Evolutionary conservation across 495 filamentous ascomycete species (phyloP), one percentile per base, ranked within the genome.

Genomic region (Podospora bellae-mahoneyi): DNA sequence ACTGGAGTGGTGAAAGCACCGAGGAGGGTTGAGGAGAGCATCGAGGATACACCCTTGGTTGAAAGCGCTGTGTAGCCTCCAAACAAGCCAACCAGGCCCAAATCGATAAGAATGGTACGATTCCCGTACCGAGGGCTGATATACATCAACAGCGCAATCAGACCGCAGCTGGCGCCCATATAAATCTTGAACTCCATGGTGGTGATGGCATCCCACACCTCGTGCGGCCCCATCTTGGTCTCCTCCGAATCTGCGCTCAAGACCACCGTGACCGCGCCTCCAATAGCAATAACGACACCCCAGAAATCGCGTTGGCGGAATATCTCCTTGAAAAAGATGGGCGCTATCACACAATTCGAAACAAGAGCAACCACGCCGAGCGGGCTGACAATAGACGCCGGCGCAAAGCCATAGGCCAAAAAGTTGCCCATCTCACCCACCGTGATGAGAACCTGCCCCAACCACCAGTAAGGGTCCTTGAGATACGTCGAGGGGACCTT

Each of bases 341-440:
- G 95, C 7, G 95, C 95, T 77, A 99, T 96, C 60, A 98, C 85
- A 75, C 95, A 98, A 77, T 99, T 99, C 60, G 93, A 96, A 27
- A 99, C 88, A 67, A 99, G 80, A 3, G 95, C 95, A 0, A 98
- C 95, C 23, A 99, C 95, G 10, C 95, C 95, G 16, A 99, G 82
- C 1, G 95, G 95, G 18, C 92, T 95, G n/a, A 99, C 95, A 68
- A 99, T 97, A 15, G 94, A 97, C 3, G 95, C 95, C 19, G 95
- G 94, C n/a, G 95, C 95, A 76, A 99, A 99, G 13, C 95, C 95
- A 76, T 99, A 99, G 4, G 95, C 95, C 65, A 99, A 84, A 77
- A 99, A 99, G 77, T 99, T 99, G 23, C 95, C 95, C 67, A 88
- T 88, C 80, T 99, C 95, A 16, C 95, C 95, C n/a, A 96, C 78